Evolutionary conservation across 345 rosid genomes (phyloP), one percentile per base, ranked within the genome.

Genomic region (Eucalyptus erythrocorys): DNA sequence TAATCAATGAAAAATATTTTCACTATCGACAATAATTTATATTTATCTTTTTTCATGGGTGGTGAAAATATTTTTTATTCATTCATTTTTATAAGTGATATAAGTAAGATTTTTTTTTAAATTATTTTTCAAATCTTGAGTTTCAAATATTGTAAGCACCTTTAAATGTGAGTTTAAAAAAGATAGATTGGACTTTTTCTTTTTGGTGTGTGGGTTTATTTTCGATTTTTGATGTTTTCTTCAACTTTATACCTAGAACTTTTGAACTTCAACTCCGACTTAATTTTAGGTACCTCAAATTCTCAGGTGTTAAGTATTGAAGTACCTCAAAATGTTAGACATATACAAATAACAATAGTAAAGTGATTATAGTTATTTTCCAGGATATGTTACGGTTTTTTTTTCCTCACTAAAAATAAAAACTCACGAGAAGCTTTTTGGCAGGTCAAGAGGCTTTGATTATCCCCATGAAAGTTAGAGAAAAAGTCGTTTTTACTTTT

Each of bases 151-250:
- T 61, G 15, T 1, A 61, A 61, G 17, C 32, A 61, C 16, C 9
- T 8, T 13, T 27, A 30, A 61, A 61, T 61, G 1, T 30, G 17
- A 61, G 15, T 61, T 61, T 9, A 30, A 14, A n/a, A 30, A 64
- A n/a, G 21, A 64, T 6, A 14, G 19, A n/a, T 7, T n/a, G 10
- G 6, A 64, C 0, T n/a, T 64, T n/a, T n/a, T 30, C 0, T 61
- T n/a, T 15, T n/a, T n/a, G 6, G 19, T 4, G 76, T 4, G 0
- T 14, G 40, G 76, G 10, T 7, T 64, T 61, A 61, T 61, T 61
- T 30, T 61, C 2, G 5, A 13, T 27, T 57, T 57, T 57, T 57
- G 7, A 57, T 27, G 13, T 30, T 30, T 27, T 61, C 32, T 30
- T 61, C 68, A 30, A 61, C 8, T 61, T 61, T 61, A 59, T 61